phyloP scores from a whole-genome alignment of 192 early-diverging fungal genomes.

The Entrophospora sp. region DNA sequence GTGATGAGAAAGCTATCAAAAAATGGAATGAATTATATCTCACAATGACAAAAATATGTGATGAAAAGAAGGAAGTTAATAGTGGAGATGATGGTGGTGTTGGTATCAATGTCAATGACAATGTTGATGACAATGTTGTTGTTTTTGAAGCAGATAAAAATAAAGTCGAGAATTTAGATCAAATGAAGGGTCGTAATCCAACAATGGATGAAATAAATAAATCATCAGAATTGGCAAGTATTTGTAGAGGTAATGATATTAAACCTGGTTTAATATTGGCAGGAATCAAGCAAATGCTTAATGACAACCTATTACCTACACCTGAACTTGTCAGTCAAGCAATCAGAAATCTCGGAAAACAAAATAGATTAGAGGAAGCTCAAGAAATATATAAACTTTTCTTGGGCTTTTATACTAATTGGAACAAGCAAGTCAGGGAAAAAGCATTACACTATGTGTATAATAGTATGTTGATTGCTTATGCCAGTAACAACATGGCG shows the following conservation, averaged over 20 bases:
- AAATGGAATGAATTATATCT: neutral
- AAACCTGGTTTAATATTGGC: neutral
- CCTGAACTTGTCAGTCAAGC: slow-evolving; percentile 9
- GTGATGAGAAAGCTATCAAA: neutral
- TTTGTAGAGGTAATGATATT: neutral
- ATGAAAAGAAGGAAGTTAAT: neutral
- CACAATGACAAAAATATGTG: neutral
- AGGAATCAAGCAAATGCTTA: slow-evolving; percentile 1
- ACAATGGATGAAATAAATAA: neutral
- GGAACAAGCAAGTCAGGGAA: neutral
- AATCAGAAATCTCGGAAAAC: slow-evolving; percentile 17
- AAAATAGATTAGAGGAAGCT: neutral
- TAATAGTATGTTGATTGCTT: slow-evolving; percentile 19
- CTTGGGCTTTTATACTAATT: neutral
- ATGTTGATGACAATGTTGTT: too few species aligned
- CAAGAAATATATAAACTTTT: slow-evolving; percentile 3
- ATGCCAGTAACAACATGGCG: neutral
- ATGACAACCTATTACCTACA: neutral
- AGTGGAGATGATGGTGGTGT: too few species aligned
- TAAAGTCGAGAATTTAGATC: too few species aligned
- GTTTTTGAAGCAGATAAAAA: too few species aligned
- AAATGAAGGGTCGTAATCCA: too few species aligned
- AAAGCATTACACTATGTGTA: neutral
- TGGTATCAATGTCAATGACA: too few species aligned
- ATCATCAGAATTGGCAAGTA: neutral